phyloP scores from a whole-genome alignment of 805 yeast genomes.

The Alloascoidea africana region DNA sequence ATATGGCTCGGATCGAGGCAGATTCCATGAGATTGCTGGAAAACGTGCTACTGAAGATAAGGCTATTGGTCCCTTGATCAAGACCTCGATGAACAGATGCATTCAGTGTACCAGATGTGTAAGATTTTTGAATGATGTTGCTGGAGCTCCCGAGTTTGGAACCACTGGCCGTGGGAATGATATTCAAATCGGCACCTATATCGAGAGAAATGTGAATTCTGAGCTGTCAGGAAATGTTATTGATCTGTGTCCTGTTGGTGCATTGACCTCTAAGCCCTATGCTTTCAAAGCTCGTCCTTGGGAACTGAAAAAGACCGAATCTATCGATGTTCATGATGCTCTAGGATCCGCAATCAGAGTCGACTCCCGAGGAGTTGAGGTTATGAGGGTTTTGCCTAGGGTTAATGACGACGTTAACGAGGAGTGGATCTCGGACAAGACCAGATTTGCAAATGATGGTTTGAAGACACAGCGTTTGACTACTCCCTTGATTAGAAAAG shows the following conservation, averaged over 20 bases:
- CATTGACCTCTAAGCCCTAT: slow-evolving; percentile 78
- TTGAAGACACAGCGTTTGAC: slow-evolving; percentile 77
- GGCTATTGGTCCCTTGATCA: slow-evolving; percentile 78
- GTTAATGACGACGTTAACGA: slow-evolving; percentile 77
- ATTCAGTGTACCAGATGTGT: slow-evolving; percentile 89
- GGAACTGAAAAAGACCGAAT: slow-evolving; percentile 83
- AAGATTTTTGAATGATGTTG: slow-evolving; percentile 78
- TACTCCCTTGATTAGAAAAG: slow-evolving; percentile 59
- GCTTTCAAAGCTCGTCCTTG: slow-evolving; percentile 90
- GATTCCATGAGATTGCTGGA: slow-evolving; percentile 69
- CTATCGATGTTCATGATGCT: slow-evolving; percentile 74
- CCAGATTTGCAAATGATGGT: slow-evolving; percentile 78
- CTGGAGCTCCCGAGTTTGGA: slow-evolving; percentile 88
- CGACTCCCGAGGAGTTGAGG: slow-evolving; percentile 77
- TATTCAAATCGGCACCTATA: slow-evolving; percentile 81
- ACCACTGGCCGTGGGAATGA: slow-evolving; percentile 85
- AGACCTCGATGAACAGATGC: slow-evolving; percentile 86
- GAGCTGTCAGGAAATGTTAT: slow-evolving; percentile 80
- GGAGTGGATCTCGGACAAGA: slow-evolving; percentile 85
- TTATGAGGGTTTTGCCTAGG: slow-evolving; percentile 77
- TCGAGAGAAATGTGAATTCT: slow-evolving; percentile 70
- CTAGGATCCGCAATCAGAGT: slow-evolving; percentile 73
- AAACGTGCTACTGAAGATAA: slow-evolving; percentile 86
- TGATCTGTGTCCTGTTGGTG: slow-evolving; percentile 87
- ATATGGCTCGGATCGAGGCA: slow-evolving; percentile 77